Evolutionary conservation across 192 early-diverging fungal genomes (phyloP).

Genomic region (Gonapodya prolifera): DNA sequence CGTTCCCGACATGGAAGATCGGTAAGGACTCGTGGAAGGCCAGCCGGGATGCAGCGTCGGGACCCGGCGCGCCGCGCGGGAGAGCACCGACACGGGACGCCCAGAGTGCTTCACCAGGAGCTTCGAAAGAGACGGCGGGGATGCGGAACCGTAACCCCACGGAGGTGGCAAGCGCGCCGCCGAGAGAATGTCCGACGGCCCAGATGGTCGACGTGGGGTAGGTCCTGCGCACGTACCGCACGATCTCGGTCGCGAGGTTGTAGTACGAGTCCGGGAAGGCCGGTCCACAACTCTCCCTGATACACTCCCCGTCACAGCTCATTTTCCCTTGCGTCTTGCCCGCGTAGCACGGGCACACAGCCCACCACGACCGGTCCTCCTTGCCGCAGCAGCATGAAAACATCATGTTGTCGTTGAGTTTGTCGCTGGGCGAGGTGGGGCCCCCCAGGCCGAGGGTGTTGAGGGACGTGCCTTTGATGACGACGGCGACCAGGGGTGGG

Average conservation of each 20-base stretch:
- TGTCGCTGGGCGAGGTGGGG: constrained; percentile 57
- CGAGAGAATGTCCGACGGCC: constrained; percentile 80
- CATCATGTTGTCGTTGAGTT: constrained; percentile 80
- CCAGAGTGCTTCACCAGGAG: constrained; percentile 69
- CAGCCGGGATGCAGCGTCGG: not conserved
- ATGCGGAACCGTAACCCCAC: constrained; percentile 72
- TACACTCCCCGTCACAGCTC: constrained; percentile 42
- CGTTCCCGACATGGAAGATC: constrained; percentile 86
- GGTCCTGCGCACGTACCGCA: constrained; percentile 39
- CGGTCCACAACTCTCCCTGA: constrained; percentile 15
- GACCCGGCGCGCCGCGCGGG: constrained; percentile 19
- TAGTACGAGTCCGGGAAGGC: constrained; percentile 52
- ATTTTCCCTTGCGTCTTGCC: constrained; percentile 41
- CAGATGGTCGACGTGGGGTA: constrained; percentile 64
- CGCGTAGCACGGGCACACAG: constrained; percentile 73
- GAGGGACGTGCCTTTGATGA: constrained; percentile 76
- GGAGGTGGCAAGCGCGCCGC: constrained; percentile 58
- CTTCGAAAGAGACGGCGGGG: constrained; percentile 70
- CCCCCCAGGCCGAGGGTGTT: constrained; percentile 54
- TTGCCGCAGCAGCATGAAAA: constrained; percentile 95
- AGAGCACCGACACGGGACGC: constrained; percentile 69
- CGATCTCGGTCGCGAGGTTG: constrained; percentile 53
- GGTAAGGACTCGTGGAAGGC: constrained; percentile 22
- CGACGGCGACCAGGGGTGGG: constrained; percentile 67
- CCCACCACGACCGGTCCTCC: constrained; percentile 62